Evolutionary conservation across 257 asterid genomes (phyloP).

Genomic region (Vinca minor): DNA sequence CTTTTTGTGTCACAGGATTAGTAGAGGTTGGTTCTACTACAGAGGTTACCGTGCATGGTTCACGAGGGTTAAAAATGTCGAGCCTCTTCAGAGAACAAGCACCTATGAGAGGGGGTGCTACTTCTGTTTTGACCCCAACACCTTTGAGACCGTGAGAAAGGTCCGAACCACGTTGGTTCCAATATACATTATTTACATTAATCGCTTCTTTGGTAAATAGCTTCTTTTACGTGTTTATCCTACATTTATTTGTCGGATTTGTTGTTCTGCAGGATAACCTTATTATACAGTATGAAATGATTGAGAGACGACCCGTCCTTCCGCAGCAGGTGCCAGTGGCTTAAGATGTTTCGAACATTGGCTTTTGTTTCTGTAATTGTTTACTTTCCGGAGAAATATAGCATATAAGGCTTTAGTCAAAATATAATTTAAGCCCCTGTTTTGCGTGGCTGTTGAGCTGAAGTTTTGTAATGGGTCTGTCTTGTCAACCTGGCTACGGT

Average conservation of each 20-base stretch:
- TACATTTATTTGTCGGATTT: not conserved
- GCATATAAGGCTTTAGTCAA: not conserved
- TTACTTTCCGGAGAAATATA: constrained; percentile 2
- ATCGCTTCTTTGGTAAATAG: not conserved
- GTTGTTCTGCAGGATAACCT: constrained; percentile 47
- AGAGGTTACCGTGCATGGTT: constrained; percentile 65
- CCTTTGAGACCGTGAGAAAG: constrained; percentile 67
- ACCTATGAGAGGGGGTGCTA: constrained; percentile 66
- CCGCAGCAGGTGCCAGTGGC: not conserved
- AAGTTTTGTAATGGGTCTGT: too few relatives aligned
- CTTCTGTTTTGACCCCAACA: constrained; percentile 61
- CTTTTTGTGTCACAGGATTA: constrained; percentile 31
- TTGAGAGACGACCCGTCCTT: constrained; percentile 43
- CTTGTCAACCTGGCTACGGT: too few relatives aligned
- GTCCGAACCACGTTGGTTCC: constrained; percentile 23
- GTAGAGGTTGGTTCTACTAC: constrained; percentile 84
- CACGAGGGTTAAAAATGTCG: constrained; percentile 49
- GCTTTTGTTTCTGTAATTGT: constrained; percentile 11
- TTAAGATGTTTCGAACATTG: constrained; percentile 24
- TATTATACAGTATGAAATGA: constrained; percentile 49
- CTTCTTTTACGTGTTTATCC: not conserved
- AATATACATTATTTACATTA: not conserved
- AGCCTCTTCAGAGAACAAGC: constrained; percentile 57
- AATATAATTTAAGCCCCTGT: not conserved
- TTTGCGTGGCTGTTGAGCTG: constrained; percentile 7